Percentiles rank a stretch among this genome's conserved stretches.
These are phyloP conservation scores for Amanita molliuscula DNA, from an alignment of 768 basidiomycete species.

Conservation along the genomic window DNA sequence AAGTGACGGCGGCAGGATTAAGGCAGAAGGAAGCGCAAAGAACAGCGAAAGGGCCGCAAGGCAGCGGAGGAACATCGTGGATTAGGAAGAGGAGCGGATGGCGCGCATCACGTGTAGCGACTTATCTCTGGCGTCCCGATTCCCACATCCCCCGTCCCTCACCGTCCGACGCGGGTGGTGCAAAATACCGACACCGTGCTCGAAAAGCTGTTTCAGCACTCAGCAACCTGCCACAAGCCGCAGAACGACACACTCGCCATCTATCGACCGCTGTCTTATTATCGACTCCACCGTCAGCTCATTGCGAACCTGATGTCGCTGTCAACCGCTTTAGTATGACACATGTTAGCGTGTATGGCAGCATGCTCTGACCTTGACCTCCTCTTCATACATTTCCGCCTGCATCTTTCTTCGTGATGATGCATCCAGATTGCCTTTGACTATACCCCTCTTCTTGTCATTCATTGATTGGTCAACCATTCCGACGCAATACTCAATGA, in stretches of 20 bases:
- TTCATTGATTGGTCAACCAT: slow-evolving; percentile 57
- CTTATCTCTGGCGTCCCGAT: background rate
- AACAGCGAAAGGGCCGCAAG: background rate
- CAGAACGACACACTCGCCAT: slow-evolving; percentile 36
- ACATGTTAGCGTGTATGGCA: background rate
- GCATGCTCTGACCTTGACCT: slow-evolving; percentile 53
- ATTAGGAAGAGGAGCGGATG: background rate
- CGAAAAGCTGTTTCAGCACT: slow-evolving; percentile 46
- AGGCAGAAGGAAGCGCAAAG: background rate
- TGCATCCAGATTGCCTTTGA: slow-evolving; percentile 32
- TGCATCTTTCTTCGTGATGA: slow-evolving; percentile 38
- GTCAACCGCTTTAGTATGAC: background rate
- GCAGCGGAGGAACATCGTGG: background rate
- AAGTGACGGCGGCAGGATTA: background rate
- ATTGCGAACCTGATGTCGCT: slow-evolving; percentile 70
- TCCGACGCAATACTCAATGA: slow-evolving; percentile 66
- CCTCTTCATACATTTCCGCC: slow-evolving; percentile 49
- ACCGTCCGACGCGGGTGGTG: slow-evolving; percentile 48
- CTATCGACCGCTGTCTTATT: slow-evolving; percentile 55
- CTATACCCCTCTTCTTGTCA: slow-evolving; percentile 40
- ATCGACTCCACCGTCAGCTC: slow-evolving; percentile 67
- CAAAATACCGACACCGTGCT: slow-evolving; percentile 72
- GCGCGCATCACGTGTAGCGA: background rate
- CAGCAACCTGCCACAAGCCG: slow-evolving; percentile 2
- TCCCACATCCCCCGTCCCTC: slow-evolving; percentile 54